phyloP scores from a whole-genome alignment of 2,329 filamentous ascomycete genomes.

The Biscogniauxia mediterranea region DNA sequence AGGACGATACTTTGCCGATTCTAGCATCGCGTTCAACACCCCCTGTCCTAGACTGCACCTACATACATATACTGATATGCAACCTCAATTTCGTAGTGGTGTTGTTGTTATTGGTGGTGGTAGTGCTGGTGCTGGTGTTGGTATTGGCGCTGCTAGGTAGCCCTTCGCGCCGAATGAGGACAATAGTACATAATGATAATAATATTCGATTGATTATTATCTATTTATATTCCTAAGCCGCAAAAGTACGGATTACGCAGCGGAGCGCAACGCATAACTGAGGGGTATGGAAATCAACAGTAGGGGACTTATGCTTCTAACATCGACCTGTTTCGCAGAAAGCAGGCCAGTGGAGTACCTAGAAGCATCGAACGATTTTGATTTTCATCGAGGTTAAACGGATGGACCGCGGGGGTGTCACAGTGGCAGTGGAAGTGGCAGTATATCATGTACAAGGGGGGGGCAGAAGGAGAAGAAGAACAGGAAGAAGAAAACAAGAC shows the following conservation, averaged over 20 bases:
- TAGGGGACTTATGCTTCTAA: neutral
- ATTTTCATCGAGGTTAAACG: neutral
- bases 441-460: neutral
- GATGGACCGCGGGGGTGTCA: neutral
- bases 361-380: neutral
- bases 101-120: neutral
- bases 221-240: neutral
- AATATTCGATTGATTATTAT: no score
- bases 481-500: neutral
- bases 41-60: conserved; percentile 4
- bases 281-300: neutral
- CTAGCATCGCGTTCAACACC: conserved; percentile 11
- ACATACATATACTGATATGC: conserved; percentile 2
- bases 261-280: neutral
- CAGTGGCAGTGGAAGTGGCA: neutral
- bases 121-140: neutral
- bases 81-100: neutral
- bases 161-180: neutral
- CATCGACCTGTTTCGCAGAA: neutral
- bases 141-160: neutral
- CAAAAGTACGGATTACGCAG: neutral
- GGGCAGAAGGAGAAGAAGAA: neutral
- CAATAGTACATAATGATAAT: neutral
- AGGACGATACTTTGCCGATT: conserved; percentile 13
- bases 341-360: neutral